A percentile compares a stretch with the other conserved stretches of the same genome.
Conservation (phyloP, 1,284 basidiomycete genomes). For the Pyrrhoderma noxium region DNA sequence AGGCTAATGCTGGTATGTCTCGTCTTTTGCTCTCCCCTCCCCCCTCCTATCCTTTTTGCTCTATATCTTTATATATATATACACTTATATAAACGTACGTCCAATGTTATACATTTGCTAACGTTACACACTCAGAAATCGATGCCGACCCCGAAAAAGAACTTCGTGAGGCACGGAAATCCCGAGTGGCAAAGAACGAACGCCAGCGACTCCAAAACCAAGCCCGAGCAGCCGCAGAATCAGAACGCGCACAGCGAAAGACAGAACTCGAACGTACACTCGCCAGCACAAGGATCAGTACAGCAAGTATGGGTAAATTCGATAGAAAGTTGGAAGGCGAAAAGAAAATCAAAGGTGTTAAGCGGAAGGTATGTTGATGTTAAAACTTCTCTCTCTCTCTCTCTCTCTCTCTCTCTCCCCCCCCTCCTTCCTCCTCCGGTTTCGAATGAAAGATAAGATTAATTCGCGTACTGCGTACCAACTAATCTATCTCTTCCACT, state of each 20-base stretch:
- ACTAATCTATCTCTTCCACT: too few relatives aligned
- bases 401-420: too few relatives aligned
- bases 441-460: too few relatives aligned
- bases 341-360: constrained; percentile 80
- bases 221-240: constrained; percentile 45
- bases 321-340: constrained; percentile 89
- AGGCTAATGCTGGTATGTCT: constrained; percentile 71
- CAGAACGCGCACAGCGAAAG: constrained; percentile 51
- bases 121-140: constrained; percentile 37
- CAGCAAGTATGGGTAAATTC: constrained; percentile 91
- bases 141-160: constrained; percentile 76
- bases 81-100: too few relatives aligned
- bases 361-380: constrained; percentile 75
- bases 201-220: constrained; percentile 75
- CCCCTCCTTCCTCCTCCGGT: too few relatives aligned
- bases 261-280: constrained; percentile 72
- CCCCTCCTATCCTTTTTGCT: constrained; percentile 1
- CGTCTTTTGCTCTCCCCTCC: constrained; percentile 1
- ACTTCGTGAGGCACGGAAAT: constrained; percentile 74
- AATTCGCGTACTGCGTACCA: too few relatives aligned
- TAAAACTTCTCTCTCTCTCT: constrained; percentile 12
- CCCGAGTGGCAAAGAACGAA: constrained; percentile 79
- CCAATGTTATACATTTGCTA: too few relatives aligned
- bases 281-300: constrained; percentile 75
- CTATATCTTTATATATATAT: not conserved